phyloP scores from a whole-genome alignment of 345 rosid species.

The Salix purpurea region DNA sequence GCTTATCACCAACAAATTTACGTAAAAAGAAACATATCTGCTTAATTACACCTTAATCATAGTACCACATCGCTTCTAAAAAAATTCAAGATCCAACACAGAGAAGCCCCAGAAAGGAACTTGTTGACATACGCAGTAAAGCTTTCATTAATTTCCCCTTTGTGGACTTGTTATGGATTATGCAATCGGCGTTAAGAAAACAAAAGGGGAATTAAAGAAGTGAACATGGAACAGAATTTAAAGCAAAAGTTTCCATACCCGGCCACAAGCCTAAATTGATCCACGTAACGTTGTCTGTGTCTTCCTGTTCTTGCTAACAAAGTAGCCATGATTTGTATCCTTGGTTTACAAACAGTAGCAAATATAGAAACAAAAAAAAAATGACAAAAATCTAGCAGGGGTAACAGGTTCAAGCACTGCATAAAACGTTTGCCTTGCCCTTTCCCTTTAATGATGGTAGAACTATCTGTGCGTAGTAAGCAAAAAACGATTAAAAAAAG shows the following conservation, averaged over 20 bases:
- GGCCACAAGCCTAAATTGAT: slow-evolving; percentile 46
- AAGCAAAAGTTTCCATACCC: slow-evolving; percentile 26
- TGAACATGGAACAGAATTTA: not conserved
- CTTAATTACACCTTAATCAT: not conserved
- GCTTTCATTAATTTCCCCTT: not conserved
- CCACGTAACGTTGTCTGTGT: slow-evolving; percentile 43
- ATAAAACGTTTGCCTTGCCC: not conserved
- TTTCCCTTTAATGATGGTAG: not conserved
- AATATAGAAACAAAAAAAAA: not conserved
- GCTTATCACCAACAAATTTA: not conserved
- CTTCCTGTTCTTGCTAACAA: slow-evolving; percentile 40
- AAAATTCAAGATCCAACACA: not conserved
- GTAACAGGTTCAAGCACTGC: not conserved
- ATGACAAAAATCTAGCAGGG: not conserved
- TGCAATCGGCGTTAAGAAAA: not conserved
- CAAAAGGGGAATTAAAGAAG: too few species aligned
- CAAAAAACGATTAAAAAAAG: not conserved
- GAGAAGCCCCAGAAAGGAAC: not conserved
- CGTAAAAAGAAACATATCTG: not conserved
- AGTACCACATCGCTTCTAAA: not conserved
- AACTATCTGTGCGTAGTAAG: not conserved
- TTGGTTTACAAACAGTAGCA: too few species aligned
- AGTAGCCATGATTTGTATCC: slow-evolving; percentile 23
- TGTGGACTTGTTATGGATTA: not conserved
- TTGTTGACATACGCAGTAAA: not conserved